These are phyloP conservation scores for Pulveroboletus sp. DNA, from an alignment of 768 basidiomycete species.

Conservation along the genomic window DNA sequence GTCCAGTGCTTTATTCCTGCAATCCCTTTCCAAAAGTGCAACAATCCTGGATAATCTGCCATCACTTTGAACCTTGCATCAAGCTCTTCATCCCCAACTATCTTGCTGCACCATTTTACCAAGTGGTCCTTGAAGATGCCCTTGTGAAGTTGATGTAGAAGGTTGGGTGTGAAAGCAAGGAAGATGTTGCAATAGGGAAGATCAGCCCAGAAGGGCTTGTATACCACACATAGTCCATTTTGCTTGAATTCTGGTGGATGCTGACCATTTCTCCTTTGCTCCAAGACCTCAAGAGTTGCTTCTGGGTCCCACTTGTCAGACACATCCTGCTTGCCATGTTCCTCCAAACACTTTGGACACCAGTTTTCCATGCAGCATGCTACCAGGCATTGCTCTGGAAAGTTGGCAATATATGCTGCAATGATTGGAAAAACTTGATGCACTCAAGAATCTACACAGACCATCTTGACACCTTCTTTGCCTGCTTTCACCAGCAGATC, in stretches of 20 bases:
- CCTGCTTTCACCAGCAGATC: conserved; percentile 9
- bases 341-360: conserved; percentile 3
- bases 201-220: conserved; percentile 12
- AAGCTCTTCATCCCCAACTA: conserved; percentile 7
- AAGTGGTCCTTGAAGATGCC: conserved; percentile 45
- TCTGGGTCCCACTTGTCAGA: background rate
- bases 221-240: conserved; percentile 10
- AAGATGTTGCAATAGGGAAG: conserved; percentile 27
- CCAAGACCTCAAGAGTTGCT: background rate
- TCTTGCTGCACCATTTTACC: conserved; percentile 31
- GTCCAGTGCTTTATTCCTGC: conserved; percentile 31
- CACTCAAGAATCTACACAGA: conserved; percentile 6
- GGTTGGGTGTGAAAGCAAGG: conserved; percentile 32
- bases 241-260: conserved; percentile 5
- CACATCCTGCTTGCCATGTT: background rate
- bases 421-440: background rate
- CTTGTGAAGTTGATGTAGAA: conserved; percentile 47
- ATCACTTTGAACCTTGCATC: conserved; percentile 14
- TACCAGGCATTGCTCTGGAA: background rate
- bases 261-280: background rate
- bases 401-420: background rate
- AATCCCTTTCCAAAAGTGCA: conserved; percentile 32
- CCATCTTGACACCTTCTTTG: conserved; percentile 6
- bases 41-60: conserved; percentile 2
- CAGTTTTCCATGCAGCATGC: conserved; percentile 8